Percentiles rank a stretch among this genome's conserved stretches.
phyloP scores from a whole-genome alignment of 352 stramenopile species.

The Blastocystis sp. region DNA sequence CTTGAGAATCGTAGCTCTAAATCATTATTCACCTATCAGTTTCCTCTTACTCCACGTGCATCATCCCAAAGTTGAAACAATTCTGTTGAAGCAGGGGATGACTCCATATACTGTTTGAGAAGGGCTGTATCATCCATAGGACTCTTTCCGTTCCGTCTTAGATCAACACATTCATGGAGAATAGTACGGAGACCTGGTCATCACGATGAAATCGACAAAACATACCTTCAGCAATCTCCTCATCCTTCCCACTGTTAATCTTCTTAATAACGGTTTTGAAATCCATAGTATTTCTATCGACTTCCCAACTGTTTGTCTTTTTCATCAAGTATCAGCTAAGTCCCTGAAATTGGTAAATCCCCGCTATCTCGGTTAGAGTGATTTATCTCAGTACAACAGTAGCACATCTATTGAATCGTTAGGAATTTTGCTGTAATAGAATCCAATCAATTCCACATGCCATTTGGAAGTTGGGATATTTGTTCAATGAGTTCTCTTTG shows the following conservation, averaged over 20 bases:
- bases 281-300: conserved; percentile 35
- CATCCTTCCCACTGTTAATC: conserved; percentile 27
- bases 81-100: conserved; percentile 34
- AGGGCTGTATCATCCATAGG: not conserved
- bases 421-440: too few relatives aligned
- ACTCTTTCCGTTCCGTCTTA: conserved; percentile 3
- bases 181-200: conserved; percentile 18
- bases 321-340: not conserved
- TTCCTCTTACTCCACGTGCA: not conserved
- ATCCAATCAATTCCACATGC: too few relatives aligned
- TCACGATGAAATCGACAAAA: not conserved
- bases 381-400: too few relatives aligned
- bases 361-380: not conserved
- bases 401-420: too few relatives aligned
- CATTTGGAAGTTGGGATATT: too few relatives aligned
- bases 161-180: conserved; percentile 28
- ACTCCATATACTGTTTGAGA: conserved; percentile 41
- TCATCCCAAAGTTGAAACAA: conserved; percentile 59
- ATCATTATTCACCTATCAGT: not conserved
- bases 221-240: conserved; percentile 20
- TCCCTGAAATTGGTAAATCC: not conserved
- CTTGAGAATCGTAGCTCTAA: conserved; percentile 27
- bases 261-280: conserved; percentile 52
- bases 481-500: too few relatives aligned
- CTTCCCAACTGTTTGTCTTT: not conserved